A percentile compares a stretch with the other conserved stretches of the same genome.
Evolutionary conservation across 768 basidiomycete species (phyloP).

Genomic region (Galerina sulciceps): DNA sequence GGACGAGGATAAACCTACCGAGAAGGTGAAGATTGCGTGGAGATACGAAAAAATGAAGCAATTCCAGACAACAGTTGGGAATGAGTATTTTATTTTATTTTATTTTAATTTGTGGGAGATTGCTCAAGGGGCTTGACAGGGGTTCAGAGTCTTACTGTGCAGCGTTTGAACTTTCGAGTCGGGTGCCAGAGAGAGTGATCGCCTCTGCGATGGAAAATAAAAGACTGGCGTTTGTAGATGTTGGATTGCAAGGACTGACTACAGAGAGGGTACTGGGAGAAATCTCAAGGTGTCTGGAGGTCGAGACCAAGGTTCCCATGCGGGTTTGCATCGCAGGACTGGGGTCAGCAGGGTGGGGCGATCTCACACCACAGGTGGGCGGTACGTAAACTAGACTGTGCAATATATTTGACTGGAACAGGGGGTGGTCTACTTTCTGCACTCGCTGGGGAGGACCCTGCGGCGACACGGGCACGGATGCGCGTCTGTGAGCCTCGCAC

Average conservation of each 20-base stretch:
- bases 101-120: neutral
- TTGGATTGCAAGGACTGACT: slow-evolving; percentile 8
- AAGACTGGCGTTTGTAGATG: slow-evolving; percentile 23
- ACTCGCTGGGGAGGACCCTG: slow-evolving; percentile 64
- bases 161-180: slow-evolving; percentile 73
- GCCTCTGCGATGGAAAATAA: slow-evolving; percentile 42
- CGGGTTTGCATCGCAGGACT: slow-evolving; percentile 68
- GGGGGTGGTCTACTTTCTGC: slow-evolving; percentile 77
- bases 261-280: slow-evolving; percentile 19
- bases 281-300: slow-evolving; percentile 18
- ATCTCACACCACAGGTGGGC: slow-evolving; percentile 57
- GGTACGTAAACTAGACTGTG: slow-evolving; percentile 4
- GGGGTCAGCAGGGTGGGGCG: slow-evolving; percentile 75
- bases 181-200: slow-evolving; percentile 56
- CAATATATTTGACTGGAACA: slow-evolving; percentile 29
- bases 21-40: slow-evolving; percentile 95
- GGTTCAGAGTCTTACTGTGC: slow-evolving; percentile 65
- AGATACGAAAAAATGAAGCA: slow-evolving; percentile 93
- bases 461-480: slow-evolving; percentile 62
- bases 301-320: slow-evolving; percentile 38
- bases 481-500: slow-evolving; percentile 69
- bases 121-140: slow-evolving; percentile 32
- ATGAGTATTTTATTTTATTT: slow-evolving; percentile 19
- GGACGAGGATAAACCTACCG: slow-evolving; percentile 41
- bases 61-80: slow-evolving; percentile 82